A percentile compares a stretch with the other conserved stretches of the same genome.
Conservation (phyloP, 1,284 basidiomycete genomes). For the Heterobasidion irregulare region DNA sequence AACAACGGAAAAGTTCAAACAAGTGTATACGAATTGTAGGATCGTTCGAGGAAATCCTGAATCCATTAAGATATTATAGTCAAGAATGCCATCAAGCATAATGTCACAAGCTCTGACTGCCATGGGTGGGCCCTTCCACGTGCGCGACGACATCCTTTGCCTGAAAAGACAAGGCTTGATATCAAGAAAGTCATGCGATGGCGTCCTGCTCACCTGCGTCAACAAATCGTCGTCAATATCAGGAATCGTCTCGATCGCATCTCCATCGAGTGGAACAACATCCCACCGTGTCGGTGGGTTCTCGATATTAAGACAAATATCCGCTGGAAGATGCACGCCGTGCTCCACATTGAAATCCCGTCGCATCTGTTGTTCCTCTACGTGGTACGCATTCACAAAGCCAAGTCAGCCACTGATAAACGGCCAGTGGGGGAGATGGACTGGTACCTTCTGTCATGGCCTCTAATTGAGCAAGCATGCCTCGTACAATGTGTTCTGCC, state of each 20-base stretch:
- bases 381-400: too few relatives aligned
- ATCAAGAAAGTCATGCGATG: not conserved
- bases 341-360: constrained; percentile 64
- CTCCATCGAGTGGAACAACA: constrained; percentile 45
- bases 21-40: too few relatives aligned
- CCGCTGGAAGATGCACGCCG: constrained; percentile 63
- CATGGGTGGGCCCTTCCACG: constrained; percentile 7
- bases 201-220: constrained; percentile 31
- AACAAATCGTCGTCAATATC: constrained; percentile 52
- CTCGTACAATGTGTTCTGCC: constrained; percentile 52
- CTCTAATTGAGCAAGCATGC: constrained; percentile 54
- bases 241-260: constrained; percentile 47
- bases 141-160: constrained; percentile 9
- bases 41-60: too few relatives aligned
- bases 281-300: constrained; percentile 67
- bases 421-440: not conserved
- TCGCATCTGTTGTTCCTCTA: constrained; percentile 61
- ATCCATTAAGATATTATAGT: too few relatives aligned
- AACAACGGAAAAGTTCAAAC: too few relatives aligned
- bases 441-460: constrained; percentile 54
- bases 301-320: constrained; percentile 66
- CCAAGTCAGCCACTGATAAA: not conserved
- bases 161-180: constrained; percentile 1
- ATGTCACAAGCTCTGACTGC: constrained; percentile 9
- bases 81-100: too few relatives aligned